phyloP scores from a whole-genome alignment of 2,329 filamentous ascomycete species.

The Dactylella cylindrospora region DNA sequence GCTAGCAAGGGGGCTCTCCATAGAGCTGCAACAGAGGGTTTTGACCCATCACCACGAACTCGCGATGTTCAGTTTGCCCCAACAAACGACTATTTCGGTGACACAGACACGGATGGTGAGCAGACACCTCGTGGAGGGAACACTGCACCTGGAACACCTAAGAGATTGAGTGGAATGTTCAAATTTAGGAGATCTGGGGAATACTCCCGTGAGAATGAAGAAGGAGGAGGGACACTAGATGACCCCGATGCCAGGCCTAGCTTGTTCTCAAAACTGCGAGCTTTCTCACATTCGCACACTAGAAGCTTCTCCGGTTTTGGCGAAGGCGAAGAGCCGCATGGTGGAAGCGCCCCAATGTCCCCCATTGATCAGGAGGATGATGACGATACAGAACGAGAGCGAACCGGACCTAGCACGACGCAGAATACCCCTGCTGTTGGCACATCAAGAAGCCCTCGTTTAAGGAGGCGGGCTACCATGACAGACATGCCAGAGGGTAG shows the following conservation, averaged over 20 bases:
- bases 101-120: conserved; percentile 36
- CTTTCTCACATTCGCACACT: conserved; percentile 45
- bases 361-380: conserved; percentile 39
- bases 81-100: conserved; percentile 40
- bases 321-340: conserved; percentile 11
- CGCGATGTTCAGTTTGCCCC: conserved; percentile 40
- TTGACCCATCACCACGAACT: conserved; percentile 10
- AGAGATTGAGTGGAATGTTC: conserved; percentile 35
- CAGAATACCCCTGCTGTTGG: conserved; percentile 21
- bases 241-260: conserved; percentile 45
- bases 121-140: conserved; percentile 37
- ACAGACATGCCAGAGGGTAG: conserved; percentile 54
- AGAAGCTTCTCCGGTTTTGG: conserved; percentile 19
- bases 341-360: conserved; percentile 19
- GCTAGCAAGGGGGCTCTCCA: conserved; percentile 7
- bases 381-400: conserved; percentile 18
- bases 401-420: conserved; percentile 21
- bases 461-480: conserved; percentile 55
- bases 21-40: conserved; percentile 5
- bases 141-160: conserved; percentile 32
- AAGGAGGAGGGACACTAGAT: conserved; percentile 47
- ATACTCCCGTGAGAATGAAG: conserved; percentile 46
- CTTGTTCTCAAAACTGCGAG: conserved; percentile 48
- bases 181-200: conserved; percentile 44
- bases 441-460: neutral